These are phyloP conservation scores for Pseudogymnoascus sp. DNA, from an alignment of 2,329 filamentous ascomycete species.

Conservation along the genomic window DNA sequence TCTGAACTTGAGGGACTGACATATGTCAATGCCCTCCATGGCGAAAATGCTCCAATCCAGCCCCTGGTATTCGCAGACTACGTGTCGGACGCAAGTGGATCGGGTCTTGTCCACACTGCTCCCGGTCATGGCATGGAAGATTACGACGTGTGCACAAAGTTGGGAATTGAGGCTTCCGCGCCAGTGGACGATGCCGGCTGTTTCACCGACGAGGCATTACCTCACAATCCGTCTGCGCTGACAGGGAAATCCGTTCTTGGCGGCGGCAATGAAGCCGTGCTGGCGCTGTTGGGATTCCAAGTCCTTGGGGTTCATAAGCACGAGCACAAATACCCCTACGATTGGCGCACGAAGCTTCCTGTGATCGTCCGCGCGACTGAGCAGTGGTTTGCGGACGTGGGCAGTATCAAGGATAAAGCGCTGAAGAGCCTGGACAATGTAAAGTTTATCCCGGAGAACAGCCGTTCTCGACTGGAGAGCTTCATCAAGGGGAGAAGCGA, in stretches of 20 bases:
- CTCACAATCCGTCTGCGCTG: conserved; percentile 58
- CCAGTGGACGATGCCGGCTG: conserved; percentile 74
- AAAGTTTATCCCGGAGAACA: conserved; percentile 67
- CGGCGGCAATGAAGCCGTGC: conserved; percentile 59
- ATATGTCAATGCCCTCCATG: conserved; percentile 65
- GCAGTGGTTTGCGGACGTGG: conserved; percentile 96
- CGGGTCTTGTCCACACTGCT: conserved; percentile 88
- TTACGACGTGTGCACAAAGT: conserved; percentile 68
- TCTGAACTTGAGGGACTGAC: conserved; percentile 54
- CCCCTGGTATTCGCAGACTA: conserved; percentile 78
- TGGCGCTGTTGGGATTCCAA: conserved; percentile 57
- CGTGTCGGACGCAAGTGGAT: conserved; percentile 82
- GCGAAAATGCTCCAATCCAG: conserved; percentile 46
- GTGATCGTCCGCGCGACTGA: conserved; percentile 87
- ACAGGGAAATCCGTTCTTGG: conserved; percentile 63
- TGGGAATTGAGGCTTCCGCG: conserved; percentile 66
- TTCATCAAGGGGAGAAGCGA: conserved; percentile 84
- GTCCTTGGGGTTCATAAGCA: conserved; percentile 65
- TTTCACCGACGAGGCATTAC: conserved; percentile 74
- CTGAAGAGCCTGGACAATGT: conserved; percentile 63
- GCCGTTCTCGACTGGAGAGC: conserved; percentile 66
- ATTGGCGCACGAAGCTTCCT: conserved; percentile 92
- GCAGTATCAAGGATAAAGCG: conserved; percentile 66
- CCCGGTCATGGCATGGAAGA: conserved; percentile 97
- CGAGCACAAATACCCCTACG: conserved; percentile 91